Conservation (phyloP, 305 asterid genomes). For the Solanum hybrid region DNA sequence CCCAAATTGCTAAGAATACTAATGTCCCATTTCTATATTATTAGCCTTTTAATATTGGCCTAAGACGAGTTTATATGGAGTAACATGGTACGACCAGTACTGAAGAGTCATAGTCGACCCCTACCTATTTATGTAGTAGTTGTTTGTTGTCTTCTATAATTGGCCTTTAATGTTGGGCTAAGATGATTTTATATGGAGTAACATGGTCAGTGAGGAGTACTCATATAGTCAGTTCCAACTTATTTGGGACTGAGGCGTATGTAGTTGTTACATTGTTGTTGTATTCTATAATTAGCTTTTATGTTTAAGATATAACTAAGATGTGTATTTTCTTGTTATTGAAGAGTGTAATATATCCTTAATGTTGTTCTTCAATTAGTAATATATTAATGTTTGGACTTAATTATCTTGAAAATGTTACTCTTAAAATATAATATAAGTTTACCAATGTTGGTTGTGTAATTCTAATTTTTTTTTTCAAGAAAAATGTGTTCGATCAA, state of each 20-base stretch:
- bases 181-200: neutral
- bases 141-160: neutral
- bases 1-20: conserved; percentile 16
- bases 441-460: neutral
- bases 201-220: neutral
- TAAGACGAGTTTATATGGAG: neutral
- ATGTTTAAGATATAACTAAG: neutral
- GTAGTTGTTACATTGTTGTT: neutral
- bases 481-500: neutral
- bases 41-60: neutral
- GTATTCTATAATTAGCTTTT: neutral
- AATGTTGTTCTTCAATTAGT: neutral
- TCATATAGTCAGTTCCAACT: neutral
- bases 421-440: neutral
- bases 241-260: neutral
- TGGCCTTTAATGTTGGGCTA: neutral
- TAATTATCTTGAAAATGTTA: neutral
- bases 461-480: neutral
- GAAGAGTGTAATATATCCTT: neutral
- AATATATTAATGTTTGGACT: neutral
- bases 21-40: neutral
- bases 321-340: neutral
- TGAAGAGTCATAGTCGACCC: neutral
- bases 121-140: neutral
- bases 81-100: neutral